Conservation (phyloP, 2,329 filamentous ascomycete species). For the Ramichloridium luteum region DNA sequence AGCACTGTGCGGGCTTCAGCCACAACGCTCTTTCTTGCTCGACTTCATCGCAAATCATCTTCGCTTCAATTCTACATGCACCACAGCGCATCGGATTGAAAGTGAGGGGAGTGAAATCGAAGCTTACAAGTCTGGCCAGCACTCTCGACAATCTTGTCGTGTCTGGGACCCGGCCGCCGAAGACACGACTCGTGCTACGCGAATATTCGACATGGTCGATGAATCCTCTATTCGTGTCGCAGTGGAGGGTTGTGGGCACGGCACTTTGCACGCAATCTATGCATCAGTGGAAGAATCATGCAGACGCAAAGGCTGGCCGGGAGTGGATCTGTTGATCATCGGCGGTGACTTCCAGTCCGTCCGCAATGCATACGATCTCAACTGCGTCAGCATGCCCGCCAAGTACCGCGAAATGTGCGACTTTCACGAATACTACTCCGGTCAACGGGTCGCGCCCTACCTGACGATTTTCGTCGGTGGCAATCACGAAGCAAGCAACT, state of each 20-base stretch:
- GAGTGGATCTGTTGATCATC: conserved; percentile 82
- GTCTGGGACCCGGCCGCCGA: too few relatives aligned
- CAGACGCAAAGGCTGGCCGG: conserved; percentile 60
- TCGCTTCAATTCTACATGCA: too few relatives aligned
- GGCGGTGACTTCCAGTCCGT: conserved; percentile 92
- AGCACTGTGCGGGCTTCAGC: too few relatives aligned
- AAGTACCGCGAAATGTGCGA: conserved; percentile 86
- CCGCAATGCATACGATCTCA: conserved; percentile 77
- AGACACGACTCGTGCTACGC: too few relatives aligned
- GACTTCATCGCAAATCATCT: too few relatives aligned
- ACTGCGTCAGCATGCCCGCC: conserved; percentile 74
- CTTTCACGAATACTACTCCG: conserved; percentile 89
- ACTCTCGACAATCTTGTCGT: too few relatives aligned
- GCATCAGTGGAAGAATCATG: conserved; percentile 59
- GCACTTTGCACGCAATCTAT: conserved; percentile 84
- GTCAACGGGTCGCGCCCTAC: conserved; percentile 63
- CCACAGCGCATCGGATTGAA: too few relatives aligned
- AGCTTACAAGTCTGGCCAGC: too few relatives aligned
- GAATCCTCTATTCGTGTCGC: too few relatives aligned
- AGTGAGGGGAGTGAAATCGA: too few relatives aligned
- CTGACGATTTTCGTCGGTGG: conserved; percentile 86
- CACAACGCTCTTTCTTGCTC: too few relatives aligned
- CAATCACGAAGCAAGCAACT: conserved; percentile 87
- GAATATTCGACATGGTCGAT: too few relatives aligned
- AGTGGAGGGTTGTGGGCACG: conserved; percentile 85